Base-by-base conservation (phyloP, 169 alveolate genomes). In the Eimeria maxima region DNA sequence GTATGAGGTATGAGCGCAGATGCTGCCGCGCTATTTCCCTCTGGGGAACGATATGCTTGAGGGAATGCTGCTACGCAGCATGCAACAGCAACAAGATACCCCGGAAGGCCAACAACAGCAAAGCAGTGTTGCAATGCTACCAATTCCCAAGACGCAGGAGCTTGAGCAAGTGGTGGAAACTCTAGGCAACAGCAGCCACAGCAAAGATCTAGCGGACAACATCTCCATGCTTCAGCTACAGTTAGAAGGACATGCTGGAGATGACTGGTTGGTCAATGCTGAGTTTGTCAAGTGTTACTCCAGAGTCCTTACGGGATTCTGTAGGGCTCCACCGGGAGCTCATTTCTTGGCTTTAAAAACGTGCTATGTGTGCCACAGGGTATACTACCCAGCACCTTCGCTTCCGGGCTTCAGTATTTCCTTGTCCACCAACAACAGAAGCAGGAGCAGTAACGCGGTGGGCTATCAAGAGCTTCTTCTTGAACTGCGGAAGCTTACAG, bases 351-450 rank as follows among this genome's bases (percentile, higher is more conserved):
- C 22, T 29, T 80, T 47, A 5, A 50, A 18, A 4, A n/a, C 29
- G 73, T 45, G 73, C 24, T 83, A 27, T 53, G 73, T 27, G 91
- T 55, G 71, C 71, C 50, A 8, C 18, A 83, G 91, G 91, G 29
- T 83, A 29, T 83, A 83, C 71, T 83, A 83, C 91, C 91, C 91
- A 50, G 91, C 91, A 29, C 91, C 91, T 4, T 83, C 91, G 73
- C 71, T 53, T 29, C 74, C 91, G 0, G 91, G 74, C n/a, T 83
- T 83, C 18, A 50, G 91, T 53, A 53, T 83, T 53, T 83, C 91
- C 73, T 53, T 83, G 91, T 83, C 91, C 2, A 29, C 33, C 11
- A 38, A n/a, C 91, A 45, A 38, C 53, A 22, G n/a, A 1, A 18
- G 47, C 67, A 53, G 91, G 74, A 16, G 29, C 73, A 53, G 91